phyloP scores from a whole-genome alignment of 2,329 filamentous ascomycete genomes.

The Aureobasidium namibiae region DNA sequence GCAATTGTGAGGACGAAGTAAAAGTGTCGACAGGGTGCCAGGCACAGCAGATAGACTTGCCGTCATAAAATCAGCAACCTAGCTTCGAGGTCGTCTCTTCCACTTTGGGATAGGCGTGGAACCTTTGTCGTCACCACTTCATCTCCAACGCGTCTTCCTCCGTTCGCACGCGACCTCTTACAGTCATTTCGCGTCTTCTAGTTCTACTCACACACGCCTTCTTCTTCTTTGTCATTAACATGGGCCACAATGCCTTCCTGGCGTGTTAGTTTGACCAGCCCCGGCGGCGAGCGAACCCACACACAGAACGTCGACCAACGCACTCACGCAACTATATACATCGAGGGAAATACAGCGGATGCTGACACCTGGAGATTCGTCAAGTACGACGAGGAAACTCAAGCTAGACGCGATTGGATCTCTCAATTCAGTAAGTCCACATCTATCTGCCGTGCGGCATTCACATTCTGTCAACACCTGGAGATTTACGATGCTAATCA shows the following conservation, averaged over 20 bases:
- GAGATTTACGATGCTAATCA: background rate
- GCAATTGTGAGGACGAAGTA: background rate
- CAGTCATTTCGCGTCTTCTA: background rate
- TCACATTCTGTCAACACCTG: background rate
- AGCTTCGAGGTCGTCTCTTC: too few relatives aligned
- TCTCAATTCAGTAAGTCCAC: constrained; percentile 1
- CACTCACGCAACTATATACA: background rate
- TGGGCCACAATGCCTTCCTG: background rate
- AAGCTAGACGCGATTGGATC: constrained; percentile 3
- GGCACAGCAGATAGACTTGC: background rate
- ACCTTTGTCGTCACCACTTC: background rate
- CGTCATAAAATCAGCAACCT: too few relatives aligned
- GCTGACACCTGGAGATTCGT: background rate
- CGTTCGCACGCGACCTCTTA: background rate
- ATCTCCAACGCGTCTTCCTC: background rate
- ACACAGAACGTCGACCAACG: background rate
- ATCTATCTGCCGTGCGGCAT: background rate
- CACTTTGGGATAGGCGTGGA: too few relatives aligned
- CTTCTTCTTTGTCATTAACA: background rate
- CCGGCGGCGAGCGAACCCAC: background rate
- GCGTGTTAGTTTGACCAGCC: background rate
- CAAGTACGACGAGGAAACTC: background rate
- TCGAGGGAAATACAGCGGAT: background rate
- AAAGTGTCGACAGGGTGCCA: background rate
- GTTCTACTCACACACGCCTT: background rate